Evolutionary conservation across 2,329 filamentous ascomycete species (phyloP).

Genomic region (Pyrenochaeta sp.): DNA sequence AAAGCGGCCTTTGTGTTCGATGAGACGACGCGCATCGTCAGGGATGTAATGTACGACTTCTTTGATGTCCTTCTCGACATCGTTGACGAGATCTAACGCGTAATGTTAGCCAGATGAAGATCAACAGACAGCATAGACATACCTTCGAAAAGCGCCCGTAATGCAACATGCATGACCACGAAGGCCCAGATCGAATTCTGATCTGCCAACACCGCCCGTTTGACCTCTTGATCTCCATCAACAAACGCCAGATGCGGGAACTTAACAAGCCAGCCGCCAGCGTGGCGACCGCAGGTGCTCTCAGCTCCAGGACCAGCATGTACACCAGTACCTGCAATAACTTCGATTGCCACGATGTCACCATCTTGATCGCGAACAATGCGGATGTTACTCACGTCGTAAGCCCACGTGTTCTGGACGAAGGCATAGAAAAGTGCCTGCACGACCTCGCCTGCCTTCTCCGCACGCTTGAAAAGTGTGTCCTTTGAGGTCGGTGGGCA

Average conservation of each 20-base stretch:
- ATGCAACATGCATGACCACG: slow-evolving; percentile 20
- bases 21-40: slow-evolving; percentile 2
- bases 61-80: slow-evolving; percentile 21
- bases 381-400: slow-evolving; percentile 17
- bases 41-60: slow-evolving; percentile 20
- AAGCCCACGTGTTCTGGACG: slow-evolving; percentile 23
- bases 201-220: slow-evolving; percentile 18
- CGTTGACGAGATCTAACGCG: slow-evolving; percentile 21
- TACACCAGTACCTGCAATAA: slow-evolving; percentile 16
- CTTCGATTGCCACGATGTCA: slow-evolving; percentile 11
- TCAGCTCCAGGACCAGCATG: slow-evolving; percentile 7
- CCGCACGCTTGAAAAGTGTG: slow-evolving; percentile 4
- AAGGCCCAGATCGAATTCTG: slow-evolving; percentile 21
- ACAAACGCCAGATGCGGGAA: slow-evolving; percentile 14
- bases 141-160: slow-evolving; percentile 22
- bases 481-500: background rate
- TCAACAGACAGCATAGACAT: background rate
- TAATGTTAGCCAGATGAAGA: background rate
- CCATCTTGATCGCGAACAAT: slow-evolving; percentile 10
- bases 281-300: slow-evolving; percentile 11
- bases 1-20: slow-evolving; percentile 10
- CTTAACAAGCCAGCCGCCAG: slow-evolving; percentile 21
- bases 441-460: slow-evolving; percentile 18
- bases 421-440: slow-evolving; percentile 21
- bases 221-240: slow-evolving; percentile 8